Conservation (phyloP, 768 basidiomycete species). For the Tulasnella sp. region DNA sequence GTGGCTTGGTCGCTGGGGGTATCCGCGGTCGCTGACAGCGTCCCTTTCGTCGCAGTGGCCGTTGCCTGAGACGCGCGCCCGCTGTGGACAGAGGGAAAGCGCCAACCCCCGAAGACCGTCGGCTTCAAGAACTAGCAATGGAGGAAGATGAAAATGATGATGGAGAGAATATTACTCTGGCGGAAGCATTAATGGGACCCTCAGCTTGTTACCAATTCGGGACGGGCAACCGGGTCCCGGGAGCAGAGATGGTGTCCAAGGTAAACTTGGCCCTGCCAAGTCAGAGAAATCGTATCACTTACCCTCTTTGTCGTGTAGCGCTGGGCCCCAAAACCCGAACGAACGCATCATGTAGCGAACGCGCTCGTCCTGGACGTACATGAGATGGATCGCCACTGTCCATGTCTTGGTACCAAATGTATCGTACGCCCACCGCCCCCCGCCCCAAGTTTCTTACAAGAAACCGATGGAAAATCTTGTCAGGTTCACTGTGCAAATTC, state of each 20-base stretch:
- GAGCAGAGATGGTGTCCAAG: conserved; percentile 31
- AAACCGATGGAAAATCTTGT: background rate
- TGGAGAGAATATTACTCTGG: conserved; percentile 48
- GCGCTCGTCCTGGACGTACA: conserved; percentile 74
- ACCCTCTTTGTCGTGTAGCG: conserved; percentile 42
- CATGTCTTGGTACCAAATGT: conserved; percentile 69
- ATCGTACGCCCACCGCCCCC: conserved; percentile 50
- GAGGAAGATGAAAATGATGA: conserved; percentile 34
- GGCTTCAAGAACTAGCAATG: conserved; percentile 34
- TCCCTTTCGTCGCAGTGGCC: conserved; percentile 55
- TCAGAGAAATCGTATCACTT: conserved; percentile 33
- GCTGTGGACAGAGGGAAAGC: conserved; percentile 41
- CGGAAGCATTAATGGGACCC: conserved; percentile 56
- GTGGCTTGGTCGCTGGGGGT: too few species aligned
- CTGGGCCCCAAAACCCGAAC: conserved; percentile 65
- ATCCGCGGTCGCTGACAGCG: too few species aligned
- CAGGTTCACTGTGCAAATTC: conserved; percentile 82
- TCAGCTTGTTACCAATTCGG: conserved; percentile 40
- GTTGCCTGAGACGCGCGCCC: conserved; percentile 74
- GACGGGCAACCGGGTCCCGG: conserved; percentile 24
- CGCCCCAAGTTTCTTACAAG: conserved; percentile 35
- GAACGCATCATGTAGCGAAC: conserved; percentile 70
- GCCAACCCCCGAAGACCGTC: conserved; percentile 25
- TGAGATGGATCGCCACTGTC: conserved; percentile 90
- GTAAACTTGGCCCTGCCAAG: conserved; percentile 33